A percentile compares a stretch with the other conserved stretches of the same genome.
phyloP scores from a whole-genome alignment of 495 filamentous ascomycete species.

The Penicillium roqueforti region DNA sequence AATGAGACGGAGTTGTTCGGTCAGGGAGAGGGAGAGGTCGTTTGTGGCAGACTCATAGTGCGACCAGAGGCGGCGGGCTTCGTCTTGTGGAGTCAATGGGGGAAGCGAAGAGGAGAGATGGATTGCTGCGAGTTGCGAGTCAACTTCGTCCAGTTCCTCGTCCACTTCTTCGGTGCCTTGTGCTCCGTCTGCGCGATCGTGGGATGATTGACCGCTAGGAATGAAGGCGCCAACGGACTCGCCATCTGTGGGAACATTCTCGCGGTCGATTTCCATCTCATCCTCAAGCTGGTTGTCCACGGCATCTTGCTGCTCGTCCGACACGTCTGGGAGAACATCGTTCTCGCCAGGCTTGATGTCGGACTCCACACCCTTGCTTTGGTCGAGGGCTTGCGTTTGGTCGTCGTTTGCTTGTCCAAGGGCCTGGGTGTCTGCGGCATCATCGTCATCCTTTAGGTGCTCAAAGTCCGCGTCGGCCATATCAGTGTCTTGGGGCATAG shows the following conservation, averaged over 20 bases:
- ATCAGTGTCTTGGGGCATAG: constrained; percentile 54
- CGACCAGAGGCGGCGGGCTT: constrained; percentile 79
- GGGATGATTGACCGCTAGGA: constrained; percentile 33
- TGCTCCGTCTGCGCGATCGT: constrained; percentile 28
- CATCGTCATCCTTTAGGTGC: constrained; percentile 79
- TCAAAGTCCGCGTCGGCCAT: constrained; percentile 78
- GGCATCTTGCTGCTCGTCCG: constrained; percentile 51
- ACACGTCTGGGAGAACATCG: constrained; percentile 55
- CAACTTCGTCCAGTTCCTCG: constrained; percentile 66
- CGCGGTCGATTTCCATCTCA: constrained; percentile 45
- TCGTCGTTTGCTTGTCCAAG: constrained; percentile 85
- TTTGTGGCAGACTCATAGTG: constrained; percentile 80
- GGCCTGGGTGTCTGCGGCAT: constrained; percentile 79
- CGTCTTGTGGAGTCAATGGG: constrained; percentile 43
- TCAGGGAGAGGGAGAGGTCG: constrained; percentile 77
- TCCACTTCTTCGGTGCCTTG: constrained; percentile 45
- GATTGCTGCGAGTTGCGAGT: constrained; percentile 66
- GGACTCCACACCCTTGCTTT: constrained; percentile 76
- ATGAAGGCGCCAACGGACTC: constrained; percentile 43
- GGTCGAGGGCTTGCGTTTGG: constrained; percentile 74
- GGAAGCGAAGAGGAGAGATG: constrained; percentile 54
- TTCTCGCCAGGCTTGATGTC: constrained; percentile 54
- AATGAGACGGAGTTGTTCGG: constrained; percentile 92
- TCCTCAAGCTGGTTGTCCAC: constrained; percentile 46
- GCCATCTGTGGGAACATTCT: constrained; percentile 33